Conservation (phyloP, 1,284 basidiomycete genomes). For the Ustilago lituana region DNA sequence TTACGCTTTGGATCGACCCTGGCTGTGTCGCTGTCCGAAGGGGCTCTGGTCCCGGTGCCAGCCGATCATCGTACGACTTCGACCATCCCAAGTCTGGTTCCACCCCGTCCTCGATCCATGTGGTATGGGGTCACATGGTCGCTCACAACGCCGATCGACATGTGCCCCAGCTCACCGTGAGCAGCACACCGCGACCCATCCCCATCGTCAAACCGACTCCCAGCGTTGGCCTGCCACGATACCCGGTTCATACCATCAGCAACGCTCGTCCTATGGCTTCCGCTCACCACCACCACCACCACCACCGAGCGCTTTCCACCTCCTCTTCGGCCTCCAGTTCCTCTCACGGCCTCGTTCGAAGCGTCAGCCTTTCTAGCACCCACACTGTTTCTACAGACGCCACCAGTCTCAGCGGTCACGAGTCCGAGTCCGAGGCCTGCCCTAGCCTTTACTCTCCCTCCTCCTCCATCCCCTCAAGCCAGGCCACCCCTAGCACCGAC, state of each 20-base stretch:
- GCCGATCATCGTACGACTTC: constrained; percentile 17
- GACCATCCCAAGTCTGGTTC: constrained; percentile 11
- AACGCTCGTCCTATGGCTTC: background rate
- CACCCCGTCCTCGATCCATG: constrained; percentile 14
- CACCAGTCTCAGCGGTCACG: constrained; percentile 23
- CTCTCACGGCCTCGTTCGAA: constrained; percentile 26
- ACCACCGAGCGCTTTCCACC: constrained; percentile 25
- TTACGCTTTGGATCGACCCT: constrained; percentile 61
- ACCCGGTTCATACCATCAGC: constrained; percentile 20
- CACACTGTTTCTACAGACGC: constrained; percentile 37
- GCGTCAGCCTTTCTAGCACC: constrained; percentile 33
- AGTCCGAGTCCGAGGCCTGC: constrained; percentile 23
- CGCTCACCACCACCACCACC: constrained; percentile 16
- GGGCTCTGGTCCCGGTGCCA: constrained; percentile 48
- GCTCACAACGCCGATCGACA: constrained; percentile 5
- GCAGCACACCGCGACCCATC: constrained; percentile 29
- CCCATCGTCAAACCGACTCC: constrained; percentile 34
- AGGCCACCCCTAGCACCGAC: constrained; percentile 19
- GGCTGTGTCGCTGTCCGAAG: constrained; percentile 54
- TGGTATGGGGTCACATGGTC: constrained; percentile 49
- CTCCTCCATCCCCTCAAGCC: constrained; percentile 16
- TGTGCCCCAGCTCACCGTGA: constrained; percentile 31
- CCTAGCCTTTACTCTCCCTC: constrained; percentile 41
- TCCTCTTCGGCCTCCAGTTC: constrained; percentile 23
- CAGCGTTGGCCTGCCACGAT: constrained; percentile 2